Base-by-base conservation (phyloP, 331 rosid genomes). In the Saraca asoca region DNA sequence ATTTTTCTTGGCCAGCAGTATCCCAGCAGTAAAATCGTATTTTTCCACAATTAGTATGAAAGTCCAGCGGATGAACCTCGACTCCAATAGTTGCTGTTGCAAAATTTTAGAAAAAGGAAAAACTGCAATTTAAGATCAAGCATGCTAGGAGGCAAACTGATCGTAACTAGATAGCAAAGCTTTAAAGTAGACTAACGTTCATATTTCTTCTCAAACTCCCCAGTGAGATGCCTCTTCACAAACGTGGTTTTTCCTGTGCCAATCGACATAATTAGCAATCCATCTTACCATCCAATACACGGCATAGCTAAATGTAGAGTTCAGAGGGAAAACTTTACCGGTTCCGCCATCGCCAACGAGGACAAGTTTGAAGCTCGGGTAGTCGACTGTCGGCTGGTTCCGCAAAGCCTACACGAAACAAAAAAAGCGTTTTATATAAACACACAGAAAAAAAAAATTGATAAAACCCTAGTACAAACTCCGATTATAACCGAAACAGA, bases 1-100 rank as follows among this genome's bases (percentile, higher is more conserved):
- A 87, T 41, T 84, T 81, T 83, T 87, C 93, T 69, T 87, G 93
- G 15, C 93, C 93, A 53, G 89, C 93, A 71, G 92, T 86, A 72
- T 86, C 92, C 92, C 92, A 86, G 74, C 92, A 86, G 73, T 83
- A 71, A 74, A 87, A 87, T 17, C 89, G 78, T 54, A 87, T 81
- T 66, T 72, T 79, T 34, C 93, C 93, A 42, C 80, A 72, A 18
- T 87, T 87, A 5, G 89, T 83, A 70, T 71, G 68, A 65, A 87
- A 87, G 51, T 87, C 93, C 71, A 87, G 63, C 1, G 93, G 93
- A 60, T 87, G 93, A 76, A 87, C 87, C 74, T 87, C 93, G 54
- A 87, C 93, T 62, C 93, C 93, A 24, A 83, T 87, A 38, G 93
- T 87, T 33, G 93, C 93, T 87, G 80, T 70, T 41, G 12, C 16